A percentile compares a stretch with the other conserved stretches of the same genome.
phyloP scores from a whole-genome alignment of 1,139 yeast species.

The Arxiozyma slooffiae region DNA sequence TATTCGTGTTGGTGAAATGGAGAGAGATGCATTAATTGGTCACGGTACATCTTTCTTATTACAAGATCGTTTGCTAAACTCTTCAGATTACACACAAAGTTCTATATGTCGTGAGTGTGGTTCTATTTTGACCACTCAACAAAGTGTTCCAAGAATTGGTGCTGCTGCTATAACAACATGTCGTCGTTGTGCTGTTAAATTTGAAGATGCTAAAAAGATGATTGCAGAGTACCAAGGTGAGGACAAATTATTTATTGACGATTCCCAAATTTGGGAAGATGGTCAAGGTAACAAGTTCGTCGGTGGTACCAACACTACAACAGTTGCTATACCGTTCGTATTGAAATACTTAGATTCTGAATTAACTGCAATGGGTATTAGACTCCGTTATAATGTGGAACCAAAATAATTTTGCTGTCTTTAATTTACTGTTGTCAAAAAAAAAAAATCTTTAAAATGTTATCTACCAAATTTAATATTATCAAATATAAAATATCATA shows the following conservation, averaged over 20 bases:
- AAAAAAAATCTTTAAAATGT: not conserved
- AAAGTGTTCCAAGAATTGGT: constrained; percentile 86
- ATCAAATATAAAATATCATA: not conserved
- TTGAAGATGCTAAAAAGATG: constrained; percentile 37
- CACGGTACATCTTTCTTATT: constrained; percentile 96
- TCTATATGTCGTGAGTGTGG: constrained; percentile 90
- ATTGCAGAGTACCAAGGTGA: constrained; percentile 32
- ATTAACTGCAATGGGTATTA: constrained; percentile 95
- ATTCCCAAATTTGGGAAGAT: constrained; percentile 91
- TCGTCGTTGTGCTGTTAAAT: constrained; percentile 76
- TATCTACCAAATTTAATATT: not conserved
- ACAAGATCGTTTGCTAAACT: constrained; percentile 90
- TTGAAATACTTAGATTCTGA: constrained; percentile 92
- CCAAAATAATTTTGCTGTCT: constrained; percentile 35
- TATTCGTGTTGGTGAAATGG: constrained; percentile 99
- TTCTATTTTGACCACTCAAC: constrained; percentile 77
- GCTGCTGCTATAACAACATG: constrained; percentile 70
- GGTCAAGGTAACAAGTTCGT: constrained; percentile 85
- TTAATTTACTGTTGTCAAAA: not conserved
- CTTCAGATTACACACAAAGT: constrained; percentile 92
- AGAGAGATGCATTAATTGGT: constrained; percentile 96
- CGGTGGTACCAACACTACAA: constrained; percentile 87
- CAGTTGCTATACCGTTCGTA: constrained; percentile 95
- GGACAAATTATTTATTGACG: constrained; percentile 44
- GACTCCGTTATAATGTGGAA: constrained; percentile 74